Evolutionary conservation across 2,329 filamentous ascomycete species (phyloP), one percentile per base, ranked within the genome.

Genomic region (Didymella arachidicola): DNA sequence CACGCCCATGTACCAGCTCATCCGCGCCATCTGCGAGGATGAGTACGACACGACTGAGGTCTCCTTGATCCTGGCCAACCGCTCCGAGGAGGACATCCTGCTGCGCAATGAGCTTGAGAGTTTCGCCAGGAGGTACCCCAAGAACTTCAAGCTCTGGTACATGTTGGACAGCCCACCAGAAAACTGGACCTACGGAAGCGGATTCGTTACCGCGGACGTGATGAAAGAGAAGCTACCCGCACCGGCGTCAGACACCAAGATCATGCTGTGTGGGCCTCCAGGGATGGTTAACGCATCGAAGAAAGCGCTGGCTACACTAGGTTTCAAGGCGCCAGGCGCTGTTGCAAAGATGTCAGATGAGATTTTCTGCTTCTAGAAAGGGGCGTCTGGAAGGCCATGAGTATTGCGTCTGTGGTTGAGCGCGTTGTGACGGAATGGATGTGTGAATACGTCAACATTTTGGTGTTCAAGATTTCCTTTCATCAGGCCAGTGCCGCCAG

Each of bases 1-100:
- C 58, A 83, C 84, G 1, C 84, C 84, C 3, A 84, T 86, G 82
- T 86, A 81, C 69, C 86, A 89, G 67, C 72, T 89, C 7, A 87
- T 89, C 66, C 82, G 86, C 4, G 85, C 85, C 42, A 86, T 89
- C 55, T 87, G 85, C 66, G 86, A 88, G 66, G 83, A 88, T 53
- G 77, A 82, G n/a, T 75, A 72, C 7, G 87, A 89, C 60, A 79
- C 77, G 1, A 89, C 87, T 0, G 73, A 84, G 61, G 72, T 88
- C 41, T 83, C 78, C 43, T 75, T 89, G 4, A 72, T 89, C 29
- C 88, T 87, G 59, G 87, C 84, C 29, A 89, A 87, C 72, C 78
- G 82, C 1, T 79, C 79, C 0, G 85, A 87, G 63, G 79, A 78
- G 2, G 87, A 89, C 61, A 89, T 89, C 53, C 70, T 89, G 7